Base-by-base conservation (phyloP, 1,284 basidiomycete species). In the Paramarasmius palmivorus region DNA sequence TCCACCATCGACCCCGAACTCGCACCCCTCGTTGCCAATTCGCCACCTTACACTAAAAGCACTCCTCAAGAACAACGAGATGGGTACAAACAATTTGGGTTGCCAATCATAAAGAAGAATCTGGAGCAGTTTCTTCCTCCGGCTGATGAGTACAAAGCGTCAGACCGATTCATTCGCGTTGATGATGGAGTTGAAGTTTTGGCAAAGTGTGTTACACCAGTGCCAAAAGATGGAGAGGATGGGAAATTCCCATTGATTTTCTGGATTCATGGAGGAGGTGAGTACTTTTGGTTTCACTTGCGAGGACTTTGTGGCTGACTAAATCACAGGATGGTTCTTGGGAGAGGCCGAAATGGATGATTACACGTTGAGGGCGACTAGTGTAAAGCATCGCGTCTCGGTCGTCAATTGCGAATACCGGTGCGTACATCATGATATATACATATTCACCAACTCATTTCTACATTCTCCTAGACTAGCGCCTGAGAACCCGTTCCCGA, bases 401-500 rank as follows among this genome's bases (percentile, higher is more conserved):
- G 49, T 52, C 20, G 51, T 56, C 4, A 58, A 58, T 48, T 51
- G 52, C 38, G 57, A 48, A 4, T 58, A 58, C 39, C 49, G 57
- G 54, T 58, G 29, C 17, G 50, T n/a, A 32, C 9, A 19, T 6
- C 7, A 32, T 32, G 12, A 17, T 20, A 6, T n/a, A 32, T 32
- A 32, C n/a, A n/a, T n/a, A 32, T 7, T 19, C 23, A 8, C 14
- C 12, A 12, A 5, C 9, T 14, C 17, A 9, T 20, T 46, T 22
- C 40, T 15, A 29, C 32, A 36, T n/a, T n/a, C n/a, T n/a, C n/a
- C n/a, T 25, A 54, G 57, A 46, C 45, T 57, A 15, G 58, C 58
- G 8, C 58, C 58, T 15, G 58, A 59, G 41, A 47, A 59, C 49
- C 58, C 53, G 12, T 59, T 59, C 44, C 58, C 58, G n/a, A 53